Conservation (phyloP, 2,329 filamentous ascomycete species). For the Phaeosphaeriaceae sp. region DNA sequence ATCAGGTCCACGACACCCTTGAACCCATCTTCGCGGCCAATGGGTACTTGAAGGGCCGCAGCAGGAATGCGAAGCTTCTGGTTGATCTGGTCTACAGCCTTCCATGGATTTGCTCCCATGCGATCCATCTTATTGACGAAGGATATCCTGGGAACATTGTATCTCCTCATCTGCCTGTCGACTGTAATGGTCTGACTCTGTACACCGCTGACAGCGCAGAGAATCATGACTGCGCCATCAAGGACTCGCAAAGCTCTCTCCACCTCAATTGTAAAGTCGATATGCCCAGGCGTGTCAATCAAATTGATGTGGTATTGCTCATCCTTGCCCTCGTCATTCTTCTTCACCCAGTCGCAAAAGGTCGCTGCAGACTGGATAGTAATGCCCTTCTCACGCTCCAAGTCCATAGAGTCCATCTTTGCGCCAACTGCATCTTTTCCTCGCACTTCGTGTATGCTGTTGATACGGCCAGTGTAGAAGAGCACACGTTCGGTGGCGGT, state of each 20-base stretch:
- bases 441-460: conserved; percentile 94
- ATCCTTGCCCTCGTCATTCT: conserved; percentile 72
- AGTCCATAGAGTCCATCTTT: conserved; percentile 99
- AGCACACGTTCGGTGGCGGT: conserved; percentile 95
- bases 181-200: conserved; percentile 98
- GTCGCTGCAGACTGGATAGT: conserved; percentile 98
- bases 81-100: conserved; percentile 97
- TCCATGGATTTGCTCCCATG: conserved; percentile 98
- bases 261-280: conserved; percentile 99
- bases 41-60: conserved; percentile 92
- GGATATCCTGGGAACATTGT: conserved; percentile 92
- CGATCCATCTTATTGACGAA: conserved; percentile 99
- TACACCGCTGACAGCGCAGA: conserved; percentile 95
- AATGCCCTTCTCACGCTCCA: conserved; percentile 97
- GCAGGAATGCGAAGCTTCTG: conserved; percentile 91
- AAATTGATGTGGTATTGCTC: conserved; percentile 97
- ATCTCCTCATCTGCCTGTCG: conserved; percentile 97
- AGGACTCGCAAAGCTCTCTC: conserved; percentile 93
- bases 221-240: conserved; percentile 97
- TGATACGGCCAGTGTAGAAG: conserved; percentile 97
- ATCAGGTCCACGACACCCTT: conserved; percentile 92
- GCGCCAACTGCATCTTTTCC: conserved; percentile 94
- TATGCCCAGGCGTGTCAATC: conserved; percentile 98
- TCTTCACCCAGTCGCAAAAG: conserved; percentile 96
- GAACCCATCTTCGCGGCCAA: conserved; percentile 90